Evolutionary conservation across 805 yeast genomes (phyloP).

Genomic region (Tetrapisispora namnaoensis): DNA sequence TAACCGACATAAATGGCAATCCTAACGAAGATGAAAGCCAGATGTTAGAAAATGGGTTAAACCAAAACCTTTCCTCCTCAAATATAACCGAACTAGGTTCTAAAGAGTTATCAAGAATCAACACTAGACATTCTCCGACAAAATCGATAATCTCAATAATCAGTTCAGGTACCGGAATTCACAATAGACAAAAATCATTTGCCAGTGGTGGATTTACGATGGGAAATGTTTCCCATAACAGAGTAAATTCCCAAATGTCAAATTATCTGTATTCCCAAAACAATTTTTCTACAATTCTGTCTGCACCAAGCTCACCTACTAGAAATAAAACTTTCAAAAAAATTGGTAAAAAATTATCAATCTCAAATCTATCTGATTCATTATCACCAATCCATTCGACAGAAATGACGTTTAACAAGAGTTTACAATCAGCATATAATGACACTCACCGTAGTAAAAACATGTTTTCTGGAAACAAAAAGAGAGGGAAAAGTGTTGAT

Average conservation of each 20-base stretch:
- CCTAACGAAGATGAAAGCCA: constrained; percentile 11
- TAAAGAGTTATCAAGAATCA: constrained; percentile 10
- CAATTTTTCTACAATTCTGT: constrained; percentile 3
- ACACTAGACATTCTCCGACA: constrained; percentile 26
- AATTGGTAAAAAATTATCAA: constrained; percentile 24
- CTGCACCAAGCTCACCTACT: constrained; percentile 24
- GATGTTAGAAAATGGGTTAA: constrained; percentile 18
- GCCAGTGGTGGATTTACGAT: constrained; percentile 2
- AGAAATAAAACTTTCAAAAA: constrained; percentile 20
- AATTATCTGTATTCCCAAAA: constrained; percentile 1
- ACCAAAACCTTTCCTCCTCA: constrained; percentile 15
- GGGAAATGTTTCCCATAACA: constrained; percentile 8
- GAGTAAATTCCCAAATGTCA: constrained; percentile 18
- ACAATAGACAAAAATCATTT: constrained; percentile 11
- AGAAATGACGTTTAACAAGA: background rate
- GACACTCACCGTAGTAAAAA: constrained; percentile 2
- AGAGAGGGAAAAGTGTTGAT: constrained; percentile 24
- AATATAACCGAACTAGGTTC: constrained; percentile 8
- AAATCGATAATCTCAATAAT: constrained; percentile 26
- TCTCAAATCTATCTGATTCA: constrained; percentile 23
- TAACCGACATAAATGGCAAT: constrained; percentile 8
- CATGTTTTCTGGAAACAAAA: constrained; percentile 6
- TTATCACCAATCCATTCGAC: constrained; percentile 3
- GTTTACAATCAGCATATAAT: background rate
- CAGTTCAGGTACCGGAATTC: constrained; percentile 12